phyloP scores from a whole-genome alignment of 139 green algal genomes.

The Zygnema circumcarinatum region DNA sequence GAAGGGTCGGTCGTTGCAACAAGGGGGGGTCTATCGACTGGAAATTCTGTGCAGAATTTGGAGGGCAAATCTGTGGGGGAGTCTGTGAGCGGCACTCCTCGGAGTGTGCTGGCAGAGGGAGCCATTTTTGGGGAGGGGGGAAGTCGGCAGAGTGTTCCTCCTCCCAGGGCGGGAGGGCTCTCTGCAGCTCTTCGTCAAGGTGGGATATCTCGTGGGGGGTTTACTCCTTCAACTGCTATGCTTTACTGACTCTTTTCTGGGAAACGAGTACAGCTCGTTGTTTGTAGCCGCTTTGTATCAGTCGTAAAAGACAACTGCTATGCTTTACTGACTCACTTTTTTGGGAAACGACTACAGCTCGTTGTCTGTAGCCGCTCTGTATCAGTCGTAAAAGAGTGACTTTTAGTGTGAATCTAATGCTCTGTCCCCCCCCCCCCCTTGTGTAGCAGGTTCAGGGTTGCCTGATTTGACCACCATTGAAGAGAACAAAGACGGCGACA shows the following conservation, averaged over 20 bases:
- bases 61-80: no score
- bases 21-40: background rate
- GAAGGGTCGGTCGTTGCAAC: background rate
- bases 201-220: background rate
- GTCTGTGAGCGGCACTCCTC: background rate
- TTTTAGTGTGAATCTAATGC: no score
- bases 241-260: background rate
- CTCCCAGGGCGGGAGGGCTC: background rate
- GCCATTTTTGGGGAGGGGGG: background rate
- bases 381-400: no score
- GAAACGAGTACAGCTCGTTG: no score
- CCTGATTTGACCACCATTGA: constrained; percentile 23
- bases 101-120: background rate
- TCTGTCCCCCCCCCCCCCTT: no score
- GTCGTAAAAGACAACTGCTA: no score
- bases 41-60: no score
- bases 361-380: no score
- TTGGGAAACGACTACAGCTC: no score
- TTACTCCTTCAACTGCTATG: background rate
- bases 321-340: no score
- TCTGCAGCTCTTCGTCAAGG: background rate
- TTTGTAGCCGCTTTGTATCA: no score
- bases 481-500: background rate
- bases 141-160: background rate
- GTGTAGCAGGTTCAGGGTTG: background rate